Evolutionary conservation across 306 rosid species (phyloP).

Genomic region (Corylus heterophylla): DNA sequence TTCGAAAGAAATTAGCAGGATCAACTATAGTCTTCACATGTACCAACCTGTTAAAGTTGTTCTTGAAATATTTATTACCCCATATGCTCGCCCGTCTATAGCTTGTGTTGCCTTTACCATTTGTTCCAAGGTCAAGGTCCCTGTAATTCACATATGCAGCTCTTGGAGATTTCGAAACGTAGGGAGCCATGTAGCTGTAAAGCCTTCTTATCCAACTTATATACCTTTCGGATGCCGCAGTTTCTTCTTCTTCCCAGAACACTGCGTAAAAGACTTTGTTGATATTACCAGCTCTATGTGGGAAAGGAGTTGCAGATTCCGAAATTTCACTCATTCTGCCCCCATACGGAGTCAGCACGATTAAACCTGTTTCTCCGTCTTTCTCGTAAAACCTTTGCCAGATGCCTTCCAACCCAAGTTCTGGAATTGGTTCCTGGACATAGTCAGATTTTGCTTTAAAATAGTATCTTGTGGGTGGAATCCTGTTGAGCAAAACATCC

Average conservation of each 20-base stretch:
- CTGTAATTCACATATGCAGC: background rate
- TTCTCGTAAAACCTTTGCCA: constrained; percentile 7
- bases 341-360: constrained; percentile 17
- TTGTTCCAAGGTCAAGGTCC: background rate
- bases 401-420: constrained; percentile 12
- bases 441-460: constrained; percentile 39
- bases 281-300: constrained; percentile 17
- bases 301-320: constrained; percentile 3
- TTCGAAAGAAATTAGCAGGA: background rate
- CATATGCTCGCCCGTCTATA: background rate
- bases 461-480: background rate
- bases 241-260: constrained; percentile 15
- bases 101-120: background rate
- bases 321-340: constrained; percentile 18
- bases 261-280: constrained; percentile 3
- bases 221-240: background rate
- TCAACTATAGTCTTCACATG: background rate
- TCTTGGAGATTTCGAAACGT: constrained; percentile 1
- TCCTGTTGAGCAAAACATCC: constrained; percentile 31
- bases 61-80: constrained; percentile 1
- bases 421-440: constrained; percentile 23
- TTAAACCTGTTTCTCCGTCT: background rate
- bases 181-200: background rate
- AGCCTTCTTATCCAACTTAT: too few species aligned
- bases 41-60: background rate